Evolutionary conservation across 2,329 filamentous ascomycete genomes (phyloP).

Genomic region (Aureobasidium mangrovei): DNA sequence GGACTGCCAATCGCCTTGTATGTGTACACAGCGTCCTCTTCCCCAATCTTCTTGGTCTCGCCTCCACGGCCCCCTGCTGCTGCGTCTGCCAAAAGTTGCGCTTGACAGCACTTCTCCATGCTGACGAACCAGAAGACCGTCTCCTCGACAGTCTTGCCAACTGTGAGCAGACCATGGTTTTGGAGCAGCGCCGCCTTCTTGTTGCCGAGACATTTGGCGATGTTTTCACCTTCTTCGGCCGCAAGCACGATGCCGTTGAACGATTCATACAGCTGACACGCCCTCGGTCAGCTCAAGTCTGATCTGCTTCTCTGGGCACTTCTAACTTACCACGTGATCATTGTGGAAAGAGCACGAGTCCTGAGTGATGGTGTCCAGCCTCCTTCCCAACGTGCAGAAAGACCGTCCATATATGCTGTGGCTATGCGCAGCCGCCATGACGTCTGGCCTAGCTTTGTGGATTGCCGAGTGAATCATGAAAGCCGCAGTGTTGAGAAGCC

Average conservation of each 20-base stretch:
- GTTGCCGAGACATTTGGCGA: constrained; percentile 33
- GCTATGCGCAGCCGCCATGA: constrained; percentile 37
- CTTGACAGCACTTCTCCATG: constrained; percentile 34
- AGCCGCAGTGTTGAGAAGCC: constrained; percentile 36
- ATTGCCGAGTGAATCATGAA: constrained; percentile 40
- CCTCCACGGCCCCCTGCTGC: constrained; percentile 54
- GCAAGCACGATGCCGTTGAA: constrained; percentile 42
- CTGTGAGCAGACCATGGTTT: constrained; percentile 40
- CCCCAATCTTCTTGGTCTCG: constrained; percentile 56
- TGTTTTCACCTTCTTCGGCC: constrained; percentile 36
- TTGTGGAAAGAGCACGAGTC: constrained; percentile 36
- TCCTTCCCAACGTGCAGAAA: constrained; percentile 35
- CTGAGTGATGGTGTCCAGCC: constrained; percentile 39
- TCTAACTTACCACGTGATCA: constrained; percentile 27
- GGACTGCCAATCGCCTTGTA: constrained; percentile 56
- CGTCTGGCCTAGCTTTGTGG: constrained; percentile 35
- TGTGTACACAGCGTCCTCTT: constrained; percentile 60
- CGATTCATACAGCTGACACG: constrained; percentile 28
- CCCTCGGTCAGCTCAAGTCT: background rate
- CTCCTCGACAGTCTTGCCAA: constrained; percentile 34
- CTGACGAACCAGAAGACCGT: constrained; percentile 35
- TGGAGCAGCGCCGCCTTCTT: constrained; percentile 35
- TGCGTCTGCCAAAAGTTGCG: constrained; percentile 45
- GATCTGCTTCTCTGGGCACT: background rate
- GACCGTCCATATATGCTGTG: constrained; percentile 38